Conservation (phyloP, 331 rosid species). For the Rosa hybrid region DNA sequence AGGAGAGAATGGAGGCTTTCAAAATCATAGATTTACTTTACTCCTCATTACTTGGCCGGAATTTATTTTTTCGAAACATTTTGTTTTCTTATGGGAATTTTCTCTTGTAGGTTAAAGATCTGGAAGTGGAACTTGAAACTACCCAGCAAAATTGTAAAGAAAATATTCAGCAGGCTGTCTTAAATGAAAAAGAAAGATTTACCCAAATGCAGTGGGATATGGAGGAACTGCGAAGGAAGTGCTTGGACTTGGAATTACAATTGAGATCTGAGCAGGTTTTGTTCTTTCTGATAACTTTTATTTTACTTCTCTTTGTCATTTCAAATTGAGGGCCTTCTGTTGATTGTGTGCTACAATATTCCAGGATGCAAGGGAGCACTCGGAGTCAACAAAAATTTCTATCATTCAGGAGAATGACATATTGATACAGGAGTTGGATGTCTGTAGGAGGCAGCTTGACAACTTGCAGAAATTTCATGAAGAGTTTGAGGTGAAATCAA, state of each 20-base stretch:
- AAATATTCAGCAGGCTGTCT: conserved; percentile 74
- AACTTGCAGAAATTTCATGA: conserved; percentile 66
- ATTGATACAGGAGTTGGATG: conserved; percentile 73
- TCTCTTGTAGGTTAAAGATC: conserved; percentile 71
- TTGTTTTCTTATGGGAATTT: not conserved
- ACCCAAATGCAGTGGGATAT: conserved; percentile 93
- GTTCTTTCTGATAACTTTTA: conserved; percentile 22
- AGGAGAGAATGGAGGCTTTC: not conserved
- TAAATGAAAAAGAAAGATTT: conserved; percentile 69
- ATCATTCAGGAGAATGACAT: conserved; percentile 63
- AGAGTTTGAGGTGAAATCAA: conserved; percentile 77
- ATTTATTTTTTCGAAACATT: not conserved
- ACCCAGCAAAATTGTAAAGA: conserved; percentile 65
- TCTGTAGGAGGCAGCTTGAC: conserved; percentile 59
- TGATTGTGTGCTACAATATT: conserved; percentile 27
- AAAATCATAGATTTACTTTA: not conserved
- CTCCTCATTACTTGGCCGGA: not conserved
- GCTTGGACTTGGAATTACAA: conserved; percentile 68
- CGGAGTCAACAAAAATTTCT: conserved; percentile 60
- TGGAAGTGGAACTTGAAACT: conserved; percentile 92
- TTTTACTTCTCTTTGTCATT: conserved; percentile 26
- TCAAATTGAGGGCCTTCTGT: conserved; percentile 25
- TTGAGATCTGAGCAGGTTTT: conserved; percentile 70
- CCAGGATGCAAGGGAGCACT: conserved; percentile 72
- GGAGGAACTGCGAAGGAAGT: conserved; percentile 70